Base-by-base conservation (phyloP, 306 rosid genomes). In the Abrus precatorius region DNA sequence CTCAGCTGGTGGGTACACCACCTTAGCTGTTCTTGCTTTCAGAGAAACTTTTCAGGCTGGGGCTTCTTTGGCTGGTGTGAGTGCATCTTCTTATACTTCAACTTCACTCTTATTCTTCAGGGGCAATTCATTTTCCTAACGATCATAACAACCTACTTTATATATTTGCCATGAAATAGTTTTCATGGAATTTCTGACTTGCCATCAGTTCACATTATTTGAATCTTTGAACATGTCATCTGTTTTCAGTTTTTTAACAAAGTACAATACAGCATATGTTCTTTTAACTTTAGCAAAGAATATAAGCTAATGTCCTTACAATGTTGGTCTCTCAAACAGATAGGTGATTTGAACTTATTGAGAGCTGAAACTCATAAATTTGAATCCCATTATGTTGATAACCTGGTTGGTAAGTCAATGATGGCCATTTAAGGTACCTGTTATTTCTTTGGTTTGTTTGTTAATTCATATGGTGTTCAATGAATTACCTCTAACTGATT, bases 1-100 rank as follows among this genome's bases (percentile, higher is more conserved):
- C 69, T 95, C 99, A 75, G 97, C 99, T 61, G 98, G 99, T 85
- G 99, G 99, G 12, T 95, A 95, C 83, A 93, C 99, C 48, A 95
- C 98, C 85, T 90, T 95, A 79, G 99, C 99, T 50, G 87, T 94
- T 57, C 97, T 95, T 68, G 97, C 97, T 72, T 95, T 95, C 62
- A 85, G 82, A 79, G 85, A 93, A 2, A 88, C 89, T 11, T 93
- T 95, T 73, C 87, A 89, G 83, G 98, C 98, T 0, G 99, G 99
- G 40, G 93, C 98, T 86, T 95, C 99, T 76, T 88, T 96, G 87
- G 86, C 27, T 77, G 99, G 99, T 34, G 99, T 93, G 80, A 90
- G 99, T 92, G 53, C 77, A 81, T 72, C 49, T 72, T 70, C 66
- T 33, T 8, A 48, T 29, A 43, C 78, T 60, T 47, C n/a, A 33